Evolutionary conservation across 164 flowering plant species (phyloP).

Genomic region (Malania oleifera): DNA sequence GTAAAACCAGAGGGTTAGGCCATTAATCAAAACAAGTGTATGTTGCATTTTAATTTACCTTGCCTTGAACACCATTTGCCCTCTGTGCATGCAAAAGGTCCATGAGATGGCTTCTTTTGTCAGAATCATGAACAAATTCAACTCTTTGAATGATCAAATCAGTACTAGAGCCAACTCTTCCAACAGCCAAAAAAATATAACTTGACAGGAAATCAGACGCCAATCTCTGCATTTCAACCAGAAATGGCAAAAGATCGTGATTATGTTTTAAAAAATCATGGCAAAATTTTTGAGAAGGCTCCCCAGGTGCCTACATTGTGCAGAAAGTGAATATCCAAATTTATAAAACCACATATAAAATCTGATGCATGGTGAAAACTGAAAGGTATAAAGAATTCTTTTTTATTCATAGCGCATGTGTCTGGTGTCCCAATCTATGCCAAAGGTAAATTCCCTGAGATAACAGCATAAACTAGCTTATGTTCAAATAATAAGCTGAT

Average conservation of each 20-base stretch:
- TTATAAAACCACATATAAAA: too few relatives aligned
- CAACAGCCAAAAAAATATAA: constrained; percentile 59
- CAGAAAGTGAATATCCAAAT: background rate
- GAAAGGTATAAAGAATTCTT: too few relatives aligned
- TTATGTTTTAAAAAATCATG: background rate
- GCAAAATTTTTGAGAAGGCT: background rate
- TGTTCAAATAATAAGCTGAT: too few relatives aligned
- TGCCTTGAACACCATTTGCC: constrained; percentile 44
- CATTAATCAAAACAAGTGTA: background rate
- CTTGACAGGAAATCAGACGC: constrained; percentile 50
- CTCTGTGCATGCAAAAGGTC: constrained; percentile 52
- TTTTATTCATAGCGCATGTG: too few relatives aligned
- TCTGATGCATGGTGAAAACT: too few relatives aligned
- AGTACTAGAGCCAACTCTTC: constrained; percentile 69
- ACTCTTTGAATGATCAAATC: constrained; percentile 58
- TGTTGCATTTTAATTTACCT: constrained; percentile 33
- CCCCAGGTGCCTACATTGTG: background rate
- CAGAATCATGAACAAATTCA: constrained; percentile 46
- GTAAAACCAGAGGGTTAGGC: background rate
- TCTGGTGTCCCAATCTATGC: too few relatives aligned
- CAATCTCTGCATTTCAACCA: constrained; percentile 39
- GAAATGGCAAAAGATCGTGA: background rate
- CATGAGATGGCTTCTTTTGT: constrained; percentile 61
- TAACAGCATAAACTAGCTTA: too few relatives aligned
- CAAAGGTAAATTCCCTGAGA: too few relatives aligned